Evolutionary conservation across 2,329 filamentous ascomycete genomes (phyloP).

Genomic region (Periconia digitata): DNA sequence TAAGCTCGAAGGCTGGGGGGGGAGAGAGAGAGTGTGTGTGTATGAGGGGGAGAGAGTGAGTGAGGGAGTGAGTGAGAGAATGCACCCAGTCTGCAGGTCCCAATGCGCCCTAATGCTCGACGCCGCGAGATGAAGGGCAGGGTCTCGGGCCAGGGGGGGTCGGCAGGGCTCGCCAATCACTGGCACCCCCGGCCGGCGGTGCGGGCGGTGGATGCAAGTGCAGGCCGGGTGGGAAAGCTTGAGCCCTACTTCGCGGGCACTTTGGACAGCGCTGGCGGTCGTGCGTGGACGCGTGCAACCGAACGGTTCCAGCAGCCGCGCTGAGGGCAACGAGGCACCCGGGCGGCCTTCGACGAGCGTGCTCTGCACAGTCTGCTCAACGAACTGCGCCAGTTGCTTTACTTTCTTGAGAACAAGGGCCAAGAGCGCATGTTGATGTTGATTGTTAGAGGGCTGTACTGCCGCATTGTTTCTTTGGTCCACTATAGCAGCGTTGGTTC

Average conservation of each 20-base stretch:
- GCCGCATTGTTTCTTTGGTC: too few relatives aligned
- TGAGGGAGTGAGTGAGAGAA: too few relatives aligned
- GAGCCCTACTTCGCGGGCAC: constrained; percentile 32
- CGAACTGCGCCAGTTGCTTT: too few relatives aligned
- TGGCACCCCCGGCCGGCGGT: constrained; percentile 24
- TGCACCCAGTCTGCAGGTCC: constrained; percentile 36
- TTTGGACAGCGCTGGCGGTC: constrained; percentile 1
- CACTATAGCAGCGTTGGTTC: too few relatives aligned
- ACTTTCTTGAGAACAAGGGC: too few relatives aligned
- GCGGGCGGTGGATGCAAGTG: constrained; percentile 21
- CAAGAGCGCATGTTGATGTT: too few relatives aligned
- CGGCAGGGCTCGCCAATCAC: constrained; percentile 23
- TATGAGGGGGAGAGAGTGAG: too few relatives aligned
- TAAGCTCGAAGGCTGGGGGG: constrained; percentile 26
- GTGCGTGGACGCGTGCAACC: constrained; percentile 33
- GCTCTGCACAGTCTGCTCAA: too few relatives aligned
- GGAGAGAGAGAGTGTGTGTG: constrained; percentile 14
- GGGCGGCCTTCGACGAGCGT: too few relatives aligned
- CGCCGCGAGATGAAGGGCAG: constrained; percentile 16
- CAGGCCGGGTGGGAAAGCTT: constrained; percentile 27
- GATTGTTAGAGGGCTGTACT: too few relatives aligned
- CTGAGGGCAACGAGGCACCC: constrained; percentile 29
- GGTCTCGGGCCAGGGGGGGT: constrained; percentile 16
- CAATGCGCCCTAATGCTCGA: constrained; percentile 19
- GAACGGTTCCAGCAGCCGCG: constrained; percentile 37